A percentile compares a stretch with the other conserved stretches of the same genome.
phyloP scores from a whole-genome alignment of 106 monocot species.

The Gastrodia elata region DNA sequence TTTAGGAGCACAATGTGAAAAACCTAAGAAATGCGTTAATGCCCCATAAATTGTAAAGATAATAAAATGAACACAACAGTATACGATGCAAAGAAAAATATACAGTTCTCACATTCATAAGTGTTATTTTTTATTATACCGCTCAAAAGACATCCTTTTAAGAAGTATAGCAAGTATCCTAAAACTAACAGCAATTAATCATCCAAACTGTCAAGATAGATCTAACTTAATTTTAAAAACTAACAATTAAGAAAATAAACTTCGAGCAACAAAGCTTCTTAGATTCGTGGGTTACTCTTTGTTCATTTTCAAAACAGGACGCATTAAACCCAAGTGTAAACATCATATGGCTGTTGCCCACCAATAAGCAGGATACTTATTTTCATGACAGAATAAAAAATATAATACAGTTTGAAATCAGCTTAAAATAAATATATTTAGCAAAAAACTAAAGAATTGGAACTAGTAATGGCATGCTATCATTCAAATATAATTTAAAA shows the following conservation, averaged over 20 bases:
- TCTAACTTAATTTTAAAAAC: not conserved
- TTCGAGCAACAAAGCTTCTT: not conserved
- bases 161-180: not conserved
- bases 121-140: not conserved
- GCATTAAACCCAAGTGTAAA: not conserved
- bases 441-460: not conserved
- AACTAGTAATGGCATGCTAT: not conserved
- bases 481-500: not conserved
- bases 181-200: not conserved
- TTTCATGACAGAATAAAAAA: not conserved
- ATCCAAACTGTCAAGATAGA: not conserved
- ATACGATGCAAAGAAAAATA: not conserved
- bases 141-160: not conserved
- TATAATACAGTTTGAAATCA: not conserved
- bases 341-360: constrained; percentile 4
- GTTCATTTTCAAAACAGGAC: not conserved
- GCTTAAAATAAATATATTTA: not conserved
- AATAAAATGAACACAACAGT: not conserved
- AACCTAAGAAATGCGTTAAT: not conserved
- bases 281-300: not conserved
- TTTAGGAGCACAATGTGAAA: not conserved
- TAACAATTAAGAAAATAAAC: not conserved
- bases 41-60: not conserved
- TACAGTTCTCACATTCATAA: not conserved
- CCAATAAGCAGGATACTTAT: not conserved